Evolutionary conservation across 371 early-diverging fungal species (phyloP), one percentile per base, ranked within the genome.

Genomic region (Lichtheimia ornata): DNA sequence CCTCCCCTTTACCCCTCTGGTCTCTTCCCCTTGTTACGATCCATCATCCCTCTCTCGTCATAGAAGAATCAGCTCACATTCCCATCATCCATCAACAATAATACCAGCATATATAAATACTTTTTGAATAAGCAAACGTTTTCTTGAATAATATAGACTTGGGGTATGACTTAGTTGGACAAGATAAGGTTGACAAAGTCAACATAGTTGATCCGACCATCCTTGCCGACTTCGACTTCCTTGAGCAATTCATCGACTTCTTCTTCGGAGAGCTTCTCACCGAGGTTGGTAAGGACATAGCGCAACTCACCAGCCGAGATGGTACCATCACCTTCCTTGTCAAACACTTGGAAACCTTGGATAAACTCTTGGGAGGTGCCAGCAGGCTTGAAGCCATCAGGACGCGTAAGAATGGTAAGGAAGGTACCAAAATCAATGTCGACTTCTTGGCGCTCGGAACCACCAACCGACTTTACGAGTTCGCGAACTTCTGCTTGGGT

Each of bases 261-360:
- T 50, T 88, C 91, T 50, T 94, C 93, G 4, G 88, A 84, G 62
- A 96, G 82, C 66, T 95, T 93, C 74, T 97, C 97, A 67, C 97
- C 98, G 62, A 97, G 84, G 81, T 88, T 93, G 56, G 95, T 96
- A 74, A 97, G 85, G 22, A 97, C 96, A 77, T 96, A 94, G 55
- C 94, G 89, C 42, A 97, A 88, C 80, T 97, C 98, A 57, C 89
- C 93, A 44, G 90, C 91, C 58, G 92, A 86, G 67, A 97, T 97
- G 74, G 85, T 92, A 28, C 97, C 97, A 62, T 91, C 92, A 62
- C 90, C 89, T 62, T 96, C 93, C 82, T 94, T 93, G 84, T 97
- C 98, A 86, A 97, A 97, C 53, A 97, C 95, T 77, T 93, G 94
- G 90, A 97, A 97, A 5, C 93, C 97, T 72, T 94, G 94, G 63